A percentile compares a stretch with the other conserved stretches of the same genome.
Evolutionary conservation across 164 flowering plant species (phyloP).

Genomic region (Umbilicus rupestris): DNA sequence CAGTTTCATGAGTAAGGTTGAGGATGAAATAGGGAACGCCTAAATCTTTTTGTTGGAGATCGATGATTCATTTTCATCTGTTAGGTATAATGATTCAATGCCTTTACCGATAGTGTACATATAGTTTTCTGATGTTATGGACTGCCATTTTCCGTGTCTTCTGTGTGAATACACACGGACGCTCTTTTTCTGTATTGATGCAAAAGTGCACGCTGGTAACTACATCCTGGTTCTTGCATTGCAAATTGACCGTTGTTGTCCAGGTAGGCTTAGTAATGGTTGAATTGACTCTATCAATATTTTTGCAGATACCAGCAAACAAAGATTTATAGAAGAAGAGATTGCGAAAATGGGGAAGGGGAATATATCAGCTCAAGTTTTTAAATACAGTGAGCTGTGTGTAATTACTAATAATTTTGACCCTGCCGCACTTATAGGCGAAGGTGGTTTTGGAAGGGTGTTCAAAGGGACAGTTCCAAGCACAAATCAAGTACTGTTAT

Average conservation of each 20-base stretch:
- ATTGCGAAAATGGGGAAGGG: conserved; percentile 44
- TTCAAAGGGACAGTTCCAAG: conserved; percentile 47
- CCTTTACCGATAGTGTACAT: neutral
- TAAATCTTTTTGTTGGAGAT: neutral
- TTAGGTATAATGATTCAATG: neutral
- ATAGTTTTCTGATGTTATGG: neutral
- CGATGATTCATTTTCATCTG: neutral
- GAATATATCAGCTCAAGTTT: conserved; percentile 36
- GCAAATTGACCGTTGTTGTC: neutral
- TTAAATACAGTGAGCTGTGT: conserved; percentile 47
- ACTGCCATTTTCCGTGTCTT: no score
- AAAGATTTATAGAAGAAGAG: conserved; percentile 39
- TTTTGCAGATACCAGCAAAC: conserved; percentile 45
- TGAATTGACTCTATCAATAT: neutral
- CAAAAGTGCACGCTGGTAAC: neutral
- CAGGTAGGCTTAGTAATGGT: neutral
- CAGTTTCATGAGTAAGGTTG: no score
- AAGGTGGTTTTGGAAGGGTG: conserved; percentile 87
- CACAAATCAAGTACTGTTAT: conserved; percentile 31
- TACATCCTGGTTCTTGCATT: no score
- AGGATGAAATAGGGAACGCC: no score
- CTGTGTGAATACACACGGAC: no score
- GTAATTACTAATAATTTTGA: conserved; percentile 52
- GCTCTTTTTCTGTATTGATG: neutral
- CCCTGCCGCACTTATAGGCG: conserved; percentile 46